These are phyloP conservation scores for Aureobasidium subglaciale DNA, from an alignment of 2,329 filamentous ascomycete species.

Conservation along the genomic window DNA sequence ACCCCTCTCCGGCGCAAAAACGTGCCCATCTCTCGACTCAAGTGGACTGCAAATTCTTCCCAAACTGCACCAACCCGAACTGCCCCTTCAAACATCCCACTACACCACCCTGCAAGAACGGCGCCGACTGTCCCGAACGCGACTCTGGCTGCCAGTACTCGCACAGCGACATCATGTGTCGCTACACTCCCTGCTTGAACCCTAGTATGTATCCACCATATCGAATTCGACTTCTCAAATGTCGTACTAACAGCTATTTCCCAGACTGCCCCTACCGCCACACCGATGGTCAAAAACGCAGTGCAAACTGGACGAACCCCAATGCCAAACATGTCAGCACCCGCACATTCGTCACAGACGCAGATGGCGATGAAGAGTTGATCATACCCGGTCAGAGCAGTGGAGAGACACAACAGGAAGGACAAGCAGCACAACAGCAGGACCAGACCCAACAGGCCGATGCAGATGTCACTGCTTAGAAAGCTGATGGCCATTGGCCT, in stretches of 20 bases:
- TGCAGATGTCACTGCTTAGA: slow-evolving; percentile 18
- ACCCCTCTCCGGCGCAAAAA: slow-evolving; percentile 80
- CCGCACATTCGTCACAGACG: slow-evolving; percentile 16
- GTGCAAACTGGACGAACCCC: slow-evolving; percentile 47
- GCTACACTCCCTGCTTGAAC: slow-evolving; percentile 86
- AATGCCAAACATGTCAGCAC: slow-evolving; percentile 56
- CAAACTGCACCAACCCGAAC: slow-evolving; percentile 77
- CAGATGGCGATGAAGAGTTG: slow-evolving; percentile 26
- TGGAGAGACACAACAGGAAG: neutral
- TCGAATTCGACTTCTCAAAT: neutral
- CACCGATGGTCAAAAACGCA: slow-evolving; percentile 77
- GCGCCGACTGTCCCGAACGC: slow-evolving; percentile 65
- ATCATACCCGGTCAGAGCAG: slow-evolving; percentile 25
- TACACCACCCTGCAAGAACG: slow-evolving; percentile 84
- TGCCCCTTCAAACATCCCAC: slow-evolving; percentile 86
- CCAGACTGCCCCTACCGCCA: slow-evolving; percentile 74
- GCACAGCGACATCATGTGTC: slow-evolving; percentile 78
- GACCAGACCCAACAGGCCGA: neutral
- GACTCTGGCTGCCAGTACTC: slow-evolving; percentile 72
- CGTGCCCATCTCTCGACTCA: slow-evolving; percentile 62
- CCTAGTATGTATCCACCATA: slow-evolving; percentile 35
- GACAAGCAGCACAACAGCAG: neutral
- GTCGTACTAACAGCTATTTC: neutral
- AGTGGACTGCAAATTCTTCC: slow-evolving; percentile 83
- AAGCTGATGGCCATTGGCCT: slow-evolving; percentile 4